Conservation (phyloP, 495 filamentous ascomycete genomes). For the Thermothielavioides terrestris region DNA sequence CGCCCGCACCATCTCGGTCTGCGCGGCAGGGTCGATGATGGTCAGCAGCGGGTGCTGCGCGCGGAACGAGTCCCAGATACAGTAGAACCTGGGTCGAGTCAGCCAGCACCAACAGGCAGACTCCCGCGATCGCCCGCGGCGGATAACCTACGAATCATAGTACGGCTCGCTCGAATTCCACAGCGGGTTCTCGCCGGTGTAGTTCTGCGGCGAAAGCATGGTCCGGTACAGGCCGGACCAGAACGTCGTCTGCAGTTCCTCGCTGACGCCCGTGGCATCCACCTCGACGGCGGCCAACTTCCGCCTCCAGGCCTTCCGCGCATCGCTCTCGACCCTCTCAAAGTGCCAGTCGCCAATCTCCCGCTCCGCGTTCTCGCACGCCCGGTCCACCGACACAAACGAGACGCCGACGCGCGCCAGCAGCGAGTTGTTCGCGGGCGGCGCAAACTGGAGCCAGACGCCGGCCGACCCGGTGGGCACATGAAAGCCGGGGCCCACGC, state of each 20-base stretch:
- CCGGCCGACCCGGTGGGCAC: slow-evolving; percentile 51
- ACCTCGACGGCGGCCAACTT: slow-evolving; percentile 52
- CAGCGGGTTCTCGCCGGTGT: slow-evolving; percentile 64
- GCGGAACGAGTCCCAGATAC: slow-evolving; percentile 67
- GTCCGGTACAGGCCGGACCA: slow-evolving; percentile 62
- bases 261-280: slow-evolving; percentile 44
- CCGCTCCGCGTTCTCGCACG: slow-evolving; percentile 54
- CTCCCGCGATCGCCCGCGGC: no score
- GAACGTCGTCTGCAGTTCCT: slow-evolving; percentile 51
- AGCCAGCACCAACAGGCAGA: no score
- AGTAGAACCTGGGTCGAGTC: slow-evolving; percentile 47
- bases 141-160: slow-evolving; percentile 54
- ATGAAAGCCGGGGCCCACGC: slow-evolving; percentile 28
- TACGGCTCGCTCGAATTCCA: slow-evolving; percentile 69
- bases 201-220: slow-evolving; percentile 61
- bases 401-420: slow-evolving; percentile 57
- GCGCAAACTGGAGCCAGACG: slow-evolving; percentile 52
- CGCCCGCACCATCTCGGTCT: slow-evolving; percentile 58
- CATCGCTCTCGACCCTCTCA: slow-evolving; percentile 41
- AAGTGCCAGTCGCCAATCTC: slow-evolving; percentile 58
- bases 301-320: slow-evolving; percentile 49
- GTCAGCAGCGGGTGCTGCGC: slow-evolving; percentile 62
- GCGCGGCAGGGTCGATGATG: slow-evolving; percentile 54
- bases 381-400: slow-evolving; percentile 53
- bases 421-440: slow-evolving; percentile 34